Base-by-base conservation (phyloP, 768 basidiomycete species). In the Russula sp. region DNA sequence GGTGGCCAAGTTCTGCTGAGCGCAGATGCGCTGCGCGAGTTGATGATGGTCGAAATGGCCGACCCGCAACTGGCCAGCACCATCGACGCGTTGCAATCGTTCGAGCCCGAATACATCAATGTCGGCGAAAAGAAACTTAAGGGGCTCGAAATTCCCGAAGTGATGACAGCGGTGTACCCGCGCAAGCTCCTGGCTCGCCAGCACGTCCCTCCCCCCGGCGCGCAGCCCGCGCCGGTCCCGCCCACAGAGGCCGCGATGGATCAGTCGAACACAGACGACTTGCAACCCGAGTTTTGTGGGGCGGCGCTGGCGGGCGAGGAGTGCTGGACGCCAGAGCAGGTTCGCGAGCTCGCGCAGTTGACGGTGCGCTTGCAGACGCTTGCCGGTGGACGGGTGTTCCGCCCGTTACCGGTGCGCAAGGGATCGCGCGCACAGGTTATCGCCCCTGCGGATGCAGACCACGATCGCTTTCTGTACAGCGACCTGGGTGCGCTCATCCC, bases 1-100 rank as follows among this genome's bases (percentile, higher is more conserved):
- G 97, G 97, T 7, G 97, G 97, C 0, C 93, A 98, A 73, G 91
- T 98, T 71, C 88, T 90, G 84, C 88, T 91, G 70, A 94, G 91
- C 70, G 82, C 85, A 3, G 94, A 97, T 61, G 86, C 95, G 67
- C 79, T 94, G 57, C 83, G 86, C 60, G 94, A 96, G 76, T 85
- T 94, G 22, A n/a, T n/a, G 69, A 70, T 77, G 50, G 74, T 81
- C 40, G 81, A 83, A 52, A 74, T 71, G 1, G 83, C 82, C 68
- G 68, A 76, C 6, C 69, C 75, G 1, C 78, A 82, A 49, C 22
- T 55, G 16, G 53, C 16, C 39, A 42, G 27, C 20, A 88, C 84
- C 10, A 77, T 95, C 55, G 88, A 91, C 27, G 90, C 86, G 7
- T 85, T 98, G 63, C 82, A 82, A 35, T 78, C 83, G 27, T 79